Percentiles rank a stretch among this genome's conserved stretches.
These are phyloP conservation scores for Flaveria linearis DNA, from an alignment of 129 eudicot genomes.

Conservation along the genomic window DNA sequence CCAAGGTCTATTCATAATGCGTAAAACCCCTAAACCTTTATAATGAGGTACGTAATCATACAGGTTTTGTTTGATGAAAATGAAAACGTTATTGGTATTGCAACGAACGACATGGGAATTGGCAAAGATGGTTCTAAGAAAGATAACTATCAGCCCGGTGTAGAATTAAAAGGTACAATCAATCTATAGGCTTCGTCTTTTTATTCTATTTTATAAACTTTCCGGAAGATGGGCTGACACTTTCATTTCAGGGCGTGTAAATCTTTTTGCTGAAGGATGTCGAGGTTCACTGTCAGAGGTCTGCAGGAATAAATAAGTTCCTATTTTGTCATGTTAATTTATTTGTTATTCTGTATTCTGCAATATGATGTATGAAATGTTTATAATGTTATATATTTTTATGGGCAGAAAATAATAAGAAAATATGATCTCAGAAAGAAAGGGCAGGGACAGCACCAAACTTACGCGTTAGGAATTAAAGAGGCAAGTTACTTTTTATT, in stretches of 20 bases:
- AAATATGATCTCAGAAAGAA: constrained; percentile 74
- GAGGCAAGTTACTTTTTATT: constrained; percentile 55
- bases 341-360: constrained; percentile 3
- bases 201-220: constrained; percentile 1
- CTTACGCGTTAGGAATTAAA: constrained; percentile 94
- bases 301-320: constrained; percentile 22
- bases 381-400: constrained; percentile 4
- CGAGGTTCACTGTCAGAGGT: constrained; percentile 99
- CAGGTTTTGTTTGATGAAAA: constrained; percentile 71
- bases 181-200: neutral
- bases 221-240: constrained; percentile 7
- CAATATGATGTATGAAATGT: neutral
- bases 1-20: neutral
- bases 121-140: constrained; percentile 76
- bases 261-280: constrained; percentile 94
- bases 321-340: constrained; percentile 17
- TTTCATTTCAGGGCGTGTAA: constrained; percentile 58
- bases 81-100: constrained; percentile 83
- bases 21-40: neutral
- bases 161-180: constrained; percentile 77
- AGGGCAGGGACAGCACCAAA: constrained; percentile 92
- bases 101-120: constrained; percentile 97
- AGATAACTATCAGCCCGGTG: constrained; percentile 86
- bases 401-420: constrained; percentile 62
- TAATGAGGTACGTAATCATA: neutral